These are phyloP conservation scores for Echites panduratus DNA, from an alignment of 257 asterid genomes.

Conservation along the genomic window DNA sequence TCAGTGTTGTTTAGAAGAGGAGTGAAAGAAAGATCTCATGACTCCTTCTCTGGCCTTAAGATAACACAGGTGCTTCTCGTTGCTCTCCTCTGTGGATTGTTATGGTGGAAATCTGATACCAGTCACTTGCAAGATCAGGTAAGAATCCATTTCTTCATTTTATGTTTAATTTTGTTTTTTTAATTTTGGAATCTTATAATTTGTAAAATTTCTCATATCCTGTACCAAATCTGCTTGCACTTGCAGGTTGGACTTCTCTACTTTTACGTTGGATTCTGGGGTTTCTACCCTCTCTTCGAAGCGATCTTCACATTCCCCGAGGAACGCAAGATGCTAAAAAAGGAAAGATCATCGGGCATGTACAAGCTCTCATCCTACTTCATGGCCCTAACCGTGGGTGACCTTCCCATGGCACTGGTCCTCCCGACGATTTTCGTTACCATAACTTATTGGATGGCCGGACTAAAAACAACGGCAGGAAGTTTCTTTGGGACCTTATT, in stretches of 20 bases:
- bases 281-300: conserved; percentile 66
- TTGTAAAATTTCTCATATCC: too few relatives aligned
- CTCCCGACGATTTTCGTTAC: conserved; percentile 58
- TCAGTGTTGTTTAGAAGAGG: conserved; percentile 59
- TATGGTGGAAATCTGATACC: conserved; percentile 72
- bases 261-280: conserved; percentile 65
- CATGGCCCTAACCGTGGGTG: conserved; percentile 64
- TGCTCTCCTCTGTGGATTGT: conserved; percentile 46
- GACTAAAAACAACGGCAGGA: conserved; percentile 33
- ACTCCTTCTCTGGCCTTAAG: conserved; percentile 55
- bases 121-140: conserved; percentile 77
- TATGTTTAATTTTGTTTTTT: background rate
- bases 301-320: conserved; percentile 78
- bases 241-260: conserved; percentile 63
- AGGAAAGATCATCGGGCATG: conserved; percentile 81
- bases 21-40: conserved; percentile 64
- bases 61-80: conserved; percentile 44
- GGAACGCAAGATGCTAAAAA: conserved; percentile 56
- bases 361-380: conserved; percentile 77
- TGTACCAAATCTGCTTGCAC: too few relatives aligned
- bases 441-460: conserved; percentile 80
- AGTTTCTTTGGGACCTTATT: conserved; percentile 48
- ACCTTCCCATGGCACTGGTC: conserved; percentile 73
- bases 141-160: conserved; percentile 1
- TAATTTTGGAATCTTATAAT: too few relatives aligned